Base-by-base conservation (phyloP, 2,329 filamentous ascomycete species). In the Xylaria sp. region DNA sequence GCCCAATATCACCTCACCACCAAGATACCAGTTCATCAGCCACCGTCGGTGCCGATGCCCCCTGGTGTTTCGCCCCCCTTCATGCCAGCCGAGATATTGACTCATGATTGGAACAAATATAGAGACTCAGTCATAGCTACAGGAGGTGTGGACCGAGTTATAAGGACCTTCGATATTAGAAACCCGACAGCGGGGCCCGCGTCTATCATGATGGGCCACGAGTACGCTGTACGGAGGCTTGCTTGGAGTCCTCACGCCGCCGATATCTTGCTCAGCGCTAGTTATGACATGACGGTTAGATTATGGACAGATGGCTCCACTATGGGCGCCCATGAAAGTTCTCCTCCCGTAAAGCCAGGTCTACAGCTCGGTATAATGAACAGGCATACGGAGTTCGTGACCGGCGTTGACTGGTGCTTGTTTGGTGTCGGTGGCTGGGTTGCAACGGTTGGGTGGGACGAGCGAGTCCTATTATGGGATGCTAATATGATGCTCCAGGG, bases 51-150 rank as follows among this genome's bases (percentile, higher is more conserved):
- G 11, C 81, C 82, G 11, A 66, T 73, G 36, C 75, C 73, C 1
- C 73, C 71, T 1, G 75, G 75, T 1, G 57, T 73, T 72, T 73
- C 69, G 59, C 78, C 75, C 56, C 81, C 80, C 31, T 77, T 81
- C 38, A 80, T 88, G n/a, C 93, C 94, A 0, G 86, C 89, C 10
- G 96, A 99, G 82, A 89, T 93, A 42, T 86, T 99, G 36, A 97
- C 94, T 0, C 96, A 98, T 80, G 96, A 99, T 79, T 99, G 96
- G 96, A 99, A 99, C 82, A 99, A 99, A 80, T 99, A 99, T 81
- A 88, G 92, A 44, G 89, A 94, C 71, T 91, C 89, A 0, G 84
- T 97, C 29, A 83, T 99, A 61, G 96, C 96, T 0, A 93, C 93
- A 0, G 96, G 89, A 1, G 95, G 96, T 61, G 96, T 98, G 3